Percentiles rank a stretch among this genome's conserved stretches.
Conservation (phyloP, 2,329 filamentous ascomycete species). For the Talaromyces sp. region DNA sequence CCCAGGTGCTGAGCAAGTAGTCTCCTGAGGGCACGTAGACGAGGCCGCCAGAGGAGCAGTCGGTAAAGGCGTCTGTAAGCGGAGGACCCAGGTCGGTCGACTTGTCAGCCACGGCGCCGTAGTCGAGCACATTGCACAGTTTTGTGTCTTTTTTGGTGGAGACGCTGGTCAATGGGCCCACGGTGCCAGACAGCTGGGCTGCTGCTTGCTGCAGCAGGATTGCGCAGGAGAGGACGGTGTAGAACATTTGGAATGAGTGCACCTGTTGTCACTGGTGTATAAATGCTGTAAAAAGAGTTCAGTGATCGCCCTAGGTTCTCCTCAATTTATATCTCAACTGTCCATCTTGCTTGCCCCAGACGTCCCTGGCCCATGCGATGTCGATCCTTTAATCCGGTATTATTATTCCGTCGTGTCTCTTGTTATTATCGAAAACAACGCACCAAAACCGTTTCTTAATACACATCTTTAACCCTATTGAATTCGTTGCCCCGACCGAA, state of each 20-base stretch:
- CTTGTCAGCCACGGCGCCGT: constrained; percentile 49
- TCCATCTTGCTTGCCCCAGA: not conserved
- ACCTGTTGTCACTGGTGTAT: not conserved
- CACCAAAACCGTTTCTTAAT: not conserved
- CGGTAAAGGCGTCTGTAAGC: constrained; percentile 45
- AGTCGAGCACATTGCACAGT: constrained; percentile 49
- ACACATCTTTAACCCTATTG: not conserved
- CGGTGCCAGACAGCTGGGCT: constrained; percentile 38
- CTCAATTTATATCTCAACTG: not conserved
- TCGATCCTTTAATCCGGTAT: not conserved
- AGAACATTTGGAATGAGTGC: not conserved
- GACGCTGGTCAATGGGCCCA: constrained; percentile 42
- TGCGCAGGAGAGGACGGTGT: not conserved
- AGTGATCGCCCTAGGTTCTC: not conserved
- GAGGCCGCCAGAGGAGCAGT: constrained; percentile 47
- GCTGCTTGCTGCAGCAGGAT: constrained; percentile 9
- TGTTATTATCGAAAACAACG: not conserved
- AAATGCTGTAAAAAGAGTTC: not conserved
- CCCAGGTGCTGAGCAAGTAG: constrained; percentile 49
- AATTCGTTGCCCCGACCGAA: not conserved
- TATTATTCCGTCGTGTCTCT: not conserved
- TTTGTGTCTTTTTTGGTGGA: constrained; percentile 43
- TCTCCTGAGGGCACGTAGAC: constrained; percentile 47
- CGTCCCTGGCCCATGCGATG: not conserved
- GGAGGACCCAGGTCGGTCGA: constrained; percentile 48